These are phyloP conservation scores for Metarhizium robertsii DNA, from an alignment of 2,329 filamentous ascomycete species.

Conservation along the genomic window DNA sequence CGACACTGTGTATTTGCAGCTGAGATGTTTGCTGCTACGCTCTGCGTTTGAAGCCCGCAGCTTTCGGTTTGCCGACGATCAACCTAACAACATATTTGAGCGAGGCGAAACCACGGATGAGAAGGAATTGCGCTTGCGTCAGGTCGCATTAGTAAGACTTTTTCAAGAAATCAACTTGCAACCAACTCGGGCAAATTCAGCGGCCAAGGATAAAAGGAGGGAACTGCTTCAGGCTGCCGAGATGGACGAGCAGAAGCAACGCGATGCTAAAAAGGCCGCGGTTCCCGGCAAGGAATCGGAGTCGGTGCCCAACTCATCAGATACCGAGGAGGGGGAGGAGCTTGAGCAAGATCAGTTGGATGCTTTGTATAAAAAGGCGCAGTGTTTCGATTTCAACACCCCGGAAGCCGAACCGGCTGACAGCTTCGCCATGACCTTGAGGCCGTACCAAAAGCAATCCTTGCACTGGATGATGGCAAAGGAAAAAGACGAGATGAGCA, in stretches of 20 bases:
- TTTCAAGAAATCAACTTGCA: slow-evolving; percentile 83
- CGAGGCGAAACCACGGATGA: slow-evolving; percentile 81
- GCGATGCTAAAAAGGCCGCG: slow-evolving; percentile 32
- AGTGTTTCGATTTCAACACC: slow-evolving; percentile 91
- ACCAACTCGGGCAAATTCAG: slow-evolving; percentile 65
- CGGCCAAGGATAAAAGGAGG: slow-evolving; percentile 71
- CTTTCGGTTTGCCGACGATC: slow-evolving; percentile 58
- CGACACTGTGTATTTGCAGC: slow-evolving; percentile 87
- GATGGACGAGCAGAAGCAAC: slow-evolving; percentile 67
- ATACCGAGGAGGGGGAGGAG: slow-evolving; percentile 77
- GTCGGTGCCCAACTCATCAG: slow-evolving; percentile 51
- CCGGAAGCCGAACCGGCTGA: slow-evolving; percentile 75
- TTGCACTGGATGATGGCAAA: slow-evolving; percentile 95
- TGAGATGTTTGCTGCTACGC: slow-evolving; percentile 66
- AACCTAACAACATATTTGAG: slow-evolving; percentile 67
- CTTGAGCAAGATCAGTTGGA: slow-evolving; percentile 94
- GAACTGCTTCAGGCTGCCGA: slow-evolving; percentile 82
- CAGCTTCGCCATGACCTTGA: slow-evolving; percentile 72
- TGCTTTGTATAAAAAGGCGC: slow-evolving; percentile 86
- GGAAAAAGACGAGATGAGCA: slow-evolving; percentile 68
- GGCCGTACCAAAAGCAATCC: slow-evolving; percentile 92
- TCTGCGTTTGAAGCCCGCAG: slow-evolving; percentile 58
- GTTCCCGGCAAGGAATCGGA: slow-evolving; percentile 20
- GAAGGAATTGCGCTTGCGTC: slow-evolving; percentile 69
- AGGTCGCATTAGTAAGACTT: slow-evolving; percentile 79